Conservation (phyloP, 176 grass and related monocot genomes). For the Oryza glaberrima region DNA sequence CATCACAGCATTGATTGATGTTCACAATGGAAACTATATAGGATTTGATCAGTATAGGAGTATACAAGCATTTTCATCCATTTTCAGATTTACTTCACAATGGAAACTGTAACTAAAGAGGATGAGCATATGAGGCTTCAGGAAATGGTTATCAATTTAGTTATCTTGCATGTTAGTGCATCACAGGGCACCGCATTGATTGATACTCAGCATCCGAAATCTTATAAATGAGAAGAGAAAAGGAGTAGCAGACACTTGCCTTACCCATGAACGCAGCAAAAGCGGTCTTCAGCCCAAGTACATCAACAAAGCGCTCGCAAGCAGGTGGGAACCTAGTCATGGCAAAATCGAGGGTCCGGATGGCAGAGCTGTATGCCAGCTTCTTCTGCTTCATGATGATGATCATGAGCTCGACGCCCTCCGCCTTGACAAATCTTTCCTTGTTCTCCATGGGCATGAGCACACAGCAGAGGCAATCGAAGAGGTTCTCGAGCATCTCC, state of each 20-base stretch:
- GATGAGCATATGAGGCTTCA: not conserved
- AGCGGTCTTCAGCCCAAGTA: conserved; percentile 90
- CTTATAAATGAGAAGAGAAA: not conserved
- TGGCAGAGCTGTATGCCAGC: conserved; percentile 75
- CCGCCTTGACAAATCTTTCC: conserved; percentile 94
- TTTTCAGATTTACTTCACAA: not conserved
- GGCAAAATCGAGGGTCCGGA: conserved; percentile 80
- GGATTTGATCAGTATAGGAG: no score
- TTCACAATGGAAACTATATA: no score
- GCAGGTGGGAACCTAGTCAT: conserved; percentile 95
- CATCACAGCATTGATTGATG: not conserved
- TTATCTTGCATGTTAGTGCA: not conserved
- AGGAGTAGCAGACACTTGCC: conserved; percentile 63
- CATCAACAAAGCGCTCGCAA: conserved; percentile 88
- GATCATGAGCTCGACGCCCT: conserved; percentile 96
- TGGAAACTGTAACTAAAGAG: not conserved
- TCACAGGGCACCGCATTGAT: not conserved
- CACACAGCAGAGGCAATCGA: conserved; percentile 88
- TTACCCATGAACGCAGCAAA: conserved; percentile 98
- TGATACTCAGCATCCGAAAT: not conserved
- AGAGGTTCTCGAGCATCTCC: conserved; percentile 97
- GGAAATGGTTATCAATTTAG: not conserved
- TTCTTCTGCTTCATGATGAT: conserved; percentile 99
- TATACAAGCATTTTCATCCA: not conserved
- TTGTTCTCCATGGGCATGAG: conserved; percentile 94